Conservation (phyloP, 352 stramenopile species). For the Phytophthora podocarpi region DNA sequence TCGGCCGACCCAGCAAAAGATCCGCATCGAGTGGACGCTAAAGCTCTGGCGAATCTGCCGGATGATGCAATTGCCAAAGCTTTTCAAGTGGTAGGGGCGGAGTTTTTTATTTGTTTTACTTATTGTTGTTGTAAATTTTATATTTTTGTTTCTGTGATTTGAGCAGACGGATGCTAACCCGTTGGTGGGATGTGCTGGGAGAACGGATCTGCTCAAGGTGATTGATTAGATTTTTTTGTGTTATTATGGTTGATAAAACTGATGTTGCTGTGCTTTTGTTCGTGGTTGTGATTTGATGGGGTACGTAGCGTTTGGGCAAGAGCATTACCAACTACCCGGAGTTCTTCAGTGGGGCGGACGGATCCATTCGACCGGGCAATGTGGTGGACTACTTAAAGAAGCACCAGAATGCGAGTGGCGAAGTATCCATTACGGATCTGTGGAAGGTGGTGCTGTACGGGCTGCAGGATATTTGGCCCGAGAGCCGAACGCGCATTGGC, state of each 20-base stretch:
- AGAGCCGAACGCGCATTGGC: conserved; percentile 68
- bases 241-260: background rate
- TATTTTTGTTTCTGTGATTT: background rate
- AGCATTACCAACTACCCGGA: conserved; percentile 78
- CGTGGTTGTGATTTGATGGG: background rate
- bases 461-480: conserved; percentile 86
- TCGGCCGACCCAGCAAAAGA: conserved; percentile 46
- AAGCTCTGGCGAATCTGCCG: conserved; percentile 55
- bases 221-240: background rate
- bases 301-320: conserved; percentile 53
- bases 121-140: background rate
- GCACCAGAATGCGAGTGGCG: conserved; percentile 51
- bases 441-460: conserved; percentile 86
- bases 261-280: conserved; percentile 6
- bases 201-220: conserved; percentile 77
- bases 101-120: background rate
- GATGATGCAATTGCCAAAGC: conserved; percentile 70
- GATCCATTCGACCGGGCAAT: conserved; percentile 66
- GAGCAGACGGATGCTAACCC: conserved; percentile 58
- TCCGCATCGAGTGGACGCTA: conserved; percentile 65
- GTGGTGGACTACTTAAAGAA: conserved; percentile 80
- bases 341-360: conserved; percentile 62
- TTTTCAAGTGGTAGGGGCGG: conserved; percentile 80
- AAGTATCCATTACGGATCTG: conserved; percentile 71
- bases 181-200: conserved; percentile 75